Base-by-base conservation (phyloP, 2,329 filamentous ascomycete species). In the Aspergillus tamarii region DNA sequence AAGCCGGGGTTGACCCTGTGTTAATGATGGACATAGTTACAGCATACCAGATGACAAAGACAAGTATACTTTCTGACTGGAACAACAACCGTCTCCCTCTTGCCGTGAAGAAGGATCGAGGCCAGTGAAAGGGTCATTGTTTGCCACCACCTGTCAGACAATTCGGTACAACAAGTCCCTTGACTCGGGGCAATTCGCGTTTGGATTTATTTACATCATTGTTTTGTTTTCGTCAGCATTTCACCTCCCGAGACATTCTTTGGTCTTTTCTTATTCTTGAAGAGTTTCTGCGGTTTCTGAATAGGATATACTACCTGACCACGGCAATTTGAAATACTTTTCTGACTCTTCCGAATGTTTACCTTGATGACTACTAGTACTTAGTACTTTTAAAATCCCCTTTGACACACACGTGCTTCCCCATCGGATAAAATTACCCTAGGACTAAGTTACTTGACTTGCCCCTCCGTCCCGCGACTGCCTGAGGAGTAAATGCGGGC, bases 391-490 rank as follows among this genome's bases (percentile, higher is more conserved):
- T 26, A 26, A 46, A 46, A 46, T 26, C 45, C 12, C 23, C 21
- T 26, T 16, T 7, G 23, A 16, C 45, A 48, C 12, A 48, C 45
- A 14, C 23, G 12, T 21, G 10, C 43, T 4, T 19, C 9, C 19
- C 9, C n/a, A 46, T 21, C 45, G 21, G 45, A 48, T 48, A 48
- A 32, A 52, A 32, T 52, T 52, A 52, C 48, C 48, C 14, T 19
- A 26, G 45, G 45, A 26, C 12, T 48, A 46, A 52, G 26, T 30
- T 34, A 32, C 36, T 34, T n/a, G 28, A 30, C 16, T 34, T 34
- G 52, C 52, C 52, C 52, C 52, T 55, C 52, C 32, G 52, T 55
- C 32, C 52, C 52, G 52, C 52, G n/a, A 55, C 52, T 55, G 52
- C 52, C 52, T 55, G 32, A 55, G 34, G 52, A 55, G 52, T 23